Percentiles rank a stretch among this genome's conserved stretches.
Evolutionary conservation across 176 grass and related monocot genomes (phyloP).

Genomic region (Oryza punctata): DNA sequence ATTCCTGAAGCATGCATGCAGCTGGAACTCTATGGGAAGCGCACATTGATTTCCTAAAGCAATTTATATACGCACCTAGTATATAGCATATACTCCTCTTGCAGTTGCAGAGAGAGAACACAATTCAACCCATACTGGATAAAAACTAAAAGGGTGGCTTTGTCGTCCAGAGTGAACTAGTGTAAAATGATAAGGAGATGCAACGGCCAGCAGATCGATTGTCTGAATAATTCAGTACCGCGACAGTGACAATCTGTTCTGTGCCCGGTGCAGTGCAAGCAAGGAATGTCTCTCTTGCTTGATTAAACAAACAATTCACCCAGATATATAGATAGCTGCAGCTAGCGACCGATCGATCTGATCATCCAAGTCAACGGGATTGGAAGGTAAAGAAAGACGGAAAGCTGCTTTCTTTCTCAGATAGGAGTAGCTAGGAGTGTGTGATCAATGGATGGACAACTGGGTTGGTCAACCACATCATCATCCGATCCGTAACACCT

Average conservation of each 20-base stretch:
- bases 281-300: constrained; percentile 11
- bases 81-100: too few relatives aligned
- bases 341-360: too few relatives aligned
- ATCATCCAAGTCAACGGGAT: constrained; percentile 2
- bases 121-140: constrained; percentile 7
- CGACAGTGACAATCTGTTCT: background rate
- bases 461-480: constrained; percentile 28
- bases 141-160: background rate
- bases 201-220: too few relatives aligned
- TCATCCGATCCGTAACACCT: background rate
- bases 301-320: background rate
- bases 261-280: background rate
- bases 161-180: too few relatives aligned
- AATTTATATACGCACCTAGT: too few relatives aligned
- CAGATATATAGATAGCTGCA: background rate
- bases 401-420: too few relatives aligned
- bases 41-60: constrained; percentile 25
- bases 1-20: constrained; percentile 4
- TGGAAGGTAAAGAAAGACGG: background rate
- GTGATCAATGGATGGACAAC: background rate
- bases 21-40: constrained; percentile 1
- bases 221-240: background rate
- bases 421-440: too few relatives aligned
- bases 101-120: too few relatives aligned
- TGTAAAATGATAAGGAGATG: background rate